phyloP scores from a whole-genome alignment of 257 asterid species.

The Mitragyna speciosa region DNA sequence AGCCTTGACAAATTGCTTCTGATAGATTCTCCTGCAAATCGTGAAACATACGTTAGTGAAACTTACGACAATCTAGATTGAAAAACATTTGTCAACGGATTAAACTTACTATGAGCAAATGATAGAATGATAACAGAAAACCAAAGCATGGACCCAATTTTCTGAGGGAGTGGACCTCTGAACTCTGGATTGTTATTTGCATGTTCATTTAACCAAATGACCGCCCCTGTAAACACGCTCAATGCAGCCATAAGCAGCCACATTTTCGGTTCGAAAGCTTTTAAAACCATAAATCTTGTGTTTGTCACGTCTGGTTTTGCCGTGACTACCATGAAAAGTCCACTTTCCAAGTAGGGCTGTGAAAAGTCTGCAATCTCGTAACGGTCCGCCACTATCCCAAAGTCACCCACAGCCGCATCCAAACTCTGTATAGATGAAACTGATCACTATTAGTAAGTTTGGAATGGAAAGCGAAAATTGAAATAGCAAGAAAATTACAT shows the following conservation, averaged over 20 bases:
- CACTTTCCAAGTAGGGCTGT: too few relatives aligned
- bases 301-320: too few relatives aligned
- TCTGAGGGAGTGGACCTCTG: constrained; percentile 30
- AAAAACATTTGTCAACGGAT: too few relatives aligned
- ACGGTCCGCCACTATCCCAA: too few relatives aligned
- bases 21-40: constrained; percentile 50
- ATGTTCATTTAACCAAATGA: constrained; percentile 57
- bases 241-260: constrained; percentile 45
- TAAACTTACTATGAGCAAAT: constrained; percentile 52
- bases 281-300: constrained; percentile 40
- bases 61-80: too few relatives aligned
- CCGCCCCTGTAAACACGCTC: constrained; percentile 41
- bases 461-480: neutral
- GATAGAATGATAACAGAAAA: constrained; percentile 57
- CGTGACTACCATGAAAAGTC: too few relatives aligned
- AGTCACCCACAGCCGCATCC: too few relatives aligned
- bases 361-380: too few relatives aligned
- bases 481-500: too few relatives aligned
- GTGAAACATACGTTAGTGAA: neutral
- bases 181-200: constrained; percentile 46
- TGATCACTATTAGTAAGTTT: too few relatives aligned
- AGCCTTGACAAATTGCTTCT: constrained; percentile 42
- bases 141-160: constrained; percentile 52
- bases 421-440: too few relatives aligned
- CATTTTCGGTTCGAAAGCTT: constrained; percentile 49